Base-by-base conservation (phyloP, 2,329 filamentous ascomycete genomes). In the Septoria linicola region DNA sequence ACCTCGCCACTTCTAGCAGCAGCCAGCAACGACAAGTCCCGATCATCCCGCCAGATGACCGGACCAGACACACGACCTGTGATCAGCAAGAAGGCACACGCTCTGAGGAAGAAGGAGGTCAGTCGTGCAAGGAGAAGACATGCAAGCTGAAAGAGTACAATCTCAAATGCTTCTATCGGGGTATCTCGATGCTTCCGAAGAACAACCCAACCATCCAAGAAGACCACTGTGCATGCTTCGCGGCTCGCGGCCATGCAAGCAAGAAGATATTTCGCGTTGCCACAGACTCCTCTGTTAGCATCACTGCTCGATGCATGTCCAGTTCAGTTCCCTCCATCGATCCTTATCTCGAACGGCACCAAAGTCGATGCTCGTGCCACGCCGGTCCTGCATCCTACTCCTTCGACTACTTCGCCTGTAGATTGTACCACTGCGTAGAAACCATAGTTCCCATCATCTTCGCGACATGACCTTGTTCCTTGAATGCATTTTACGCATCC, bases 401-500 rank as follows among this genome's bases (percentile, higher is more conserved):
- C n/a, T n/a, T n/a, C 32, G 20, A 13, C 7, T 13, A 14, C 27
- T 11, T 27, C 20, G 32, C 16, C 25, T n/a, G 1, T 5, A 21
- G 13, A 25, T 40, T 5, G 21, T 41, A 16, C 36, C 35, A 40
- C 39, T 27, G 5, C 5, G 5, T 27, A 27, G 23, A 27, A 10
- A 27, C 2, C 41, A 34, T 44, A n/a, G 31, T 35, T 7, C 41
- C 41, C 41, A 44, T 44, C 41, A 34, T 44, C 19, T 34, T 44
- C 27, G 16, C 30, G 39, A 39, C 36, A 23, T 48, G 25, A 16
- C 21, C 44, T 19, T 41, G 44, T 41, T 41, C 23, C 36, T 32
- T 17, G 27, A 35, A 37, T n/a, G 41, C 42, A 27, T 40, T 20
- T 20, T 44, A 49, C 41, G 51, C 57, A 37, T 65, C 63, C 2